Base-by-base conservation (phyloP, 768 basidiomycete species). In the Mycena albidolilacea region DNA sequence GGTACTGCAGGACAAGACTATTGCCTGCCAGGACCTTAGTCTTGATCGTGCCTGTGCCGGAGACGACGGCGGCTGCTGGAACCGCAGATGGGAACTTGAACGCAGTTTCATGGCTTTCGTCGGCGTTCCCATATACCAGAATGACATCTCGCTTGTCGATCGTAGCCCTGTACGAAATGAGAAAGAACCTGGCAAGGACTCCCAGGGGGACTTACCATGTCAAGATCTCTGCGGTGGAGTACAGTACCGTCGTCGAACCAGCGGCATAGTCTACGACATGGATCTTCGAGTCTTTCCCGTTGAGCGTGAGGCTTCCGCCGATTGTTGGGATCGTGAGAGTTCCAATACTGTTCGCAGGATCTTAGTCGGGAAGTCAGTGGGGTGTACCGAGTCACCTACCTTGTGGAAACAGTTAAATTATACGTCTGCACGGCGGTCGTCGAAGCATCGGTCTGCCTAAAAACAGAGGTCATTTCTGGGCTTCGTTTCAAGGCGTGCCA, bases 281-380 rank as follows among this genome's bases (percentile, higher is more conserved):
- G 44, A 88, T 81, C 77, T 89, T 89, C 0, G 88, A 88, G 72
- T 89, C 87, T 77, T 85, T 87, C n/a, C 88, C 88, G 67, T 83
- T 81, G n/a, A 89, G 79, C 0, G 83, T 75, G 41, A 89, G 80
- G 23, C 79, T 79, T 44, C 86, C 86, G 9, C 87, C 86, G 23
- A 88, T 74, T 5, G 82, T 81, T 11, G 88, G 88, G 55, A 88
- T 78, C 4, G 81, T 82, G 46, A 89, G 75, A 43, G 74, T 70
- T 19, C 88, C 88, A 10, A 82, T 80, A 64, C 87, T 74, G 48
- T 6, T 46, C 7, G 21, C 8, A 15, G 12, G 15, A 65, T 50
- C n/a, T 64, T 43, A 50, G 54, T 50, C 19, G 5, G 1, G 57
- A 57, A 35, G 30, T 10, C 43, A 12, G 15, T 15, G 12, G 30